Conservation (phyloP, 805 yeast species). For the Debaryomyces tyrocola region DNA sequence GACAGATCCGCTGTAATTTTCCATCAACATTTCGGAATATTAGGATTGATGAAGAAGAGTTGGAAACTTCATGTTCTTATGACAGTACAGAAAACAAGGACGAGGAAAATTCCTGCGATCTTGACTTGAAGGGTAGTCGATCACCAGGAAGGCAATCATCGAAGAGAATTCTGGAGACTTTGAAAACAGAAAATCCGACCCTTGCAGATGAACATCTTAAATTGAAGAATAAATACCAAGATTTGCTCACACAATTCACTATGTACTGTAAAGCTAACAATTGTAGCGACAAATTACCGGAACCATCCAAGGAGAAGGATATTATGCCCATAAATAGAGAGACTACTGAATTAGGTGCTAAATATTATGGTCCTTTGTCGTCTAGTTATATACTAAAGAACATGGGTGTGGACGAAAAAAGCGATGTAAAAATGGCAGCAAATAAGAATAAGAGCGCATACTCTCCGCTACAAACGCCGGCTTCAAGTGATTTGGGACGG, state of each 20-base stretch:
- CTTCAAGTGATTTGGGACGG: not conserved
- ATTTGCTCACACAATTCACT: conserved; percentile 6
- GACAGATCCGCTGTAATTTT: conserved; percentile 40
- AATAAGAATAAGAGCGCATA: not conserved
- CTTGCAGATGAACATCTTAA: conserved; percentile 18
- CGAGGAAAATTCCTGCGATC: not conserved
- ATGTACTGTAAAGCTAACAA: not conserved
- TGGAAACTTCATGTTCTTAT: conserved; percentile 1
- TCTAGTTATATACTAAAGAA: conserved; percentile 45
- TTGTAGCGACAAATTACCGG: not conserved
- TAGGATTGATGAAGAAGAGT: conserved; percentile 24
- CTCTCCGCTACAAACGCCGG: too few species aligned
- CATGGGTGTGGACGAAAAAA: not conserved
- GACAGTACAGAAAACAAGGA: not conserved
- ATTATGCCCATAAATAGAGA: conserved; percentile 30
- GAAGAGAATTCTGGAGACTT: not conserved
- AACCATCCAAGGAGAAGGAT: not conserved
- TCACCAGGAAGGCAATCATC: not conserved
- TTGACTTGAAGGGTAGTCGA: conserved; percentile 15
- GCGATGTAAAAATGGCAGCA: not conserved
- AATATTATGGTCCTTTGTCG: conserved; percentile 53
- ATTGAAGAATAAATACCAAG: conserved; percentile 13
- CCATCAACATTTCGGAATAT: conserved; percentile 50
- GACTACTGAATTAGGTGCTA: conserved; percentile 40
- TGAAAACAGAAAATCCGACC: conserved; percentile 20